Evolutionary conservation across 768 basidiomycete genomes (phyloP).

Genomic region (Suillus decipiens): DNA sequence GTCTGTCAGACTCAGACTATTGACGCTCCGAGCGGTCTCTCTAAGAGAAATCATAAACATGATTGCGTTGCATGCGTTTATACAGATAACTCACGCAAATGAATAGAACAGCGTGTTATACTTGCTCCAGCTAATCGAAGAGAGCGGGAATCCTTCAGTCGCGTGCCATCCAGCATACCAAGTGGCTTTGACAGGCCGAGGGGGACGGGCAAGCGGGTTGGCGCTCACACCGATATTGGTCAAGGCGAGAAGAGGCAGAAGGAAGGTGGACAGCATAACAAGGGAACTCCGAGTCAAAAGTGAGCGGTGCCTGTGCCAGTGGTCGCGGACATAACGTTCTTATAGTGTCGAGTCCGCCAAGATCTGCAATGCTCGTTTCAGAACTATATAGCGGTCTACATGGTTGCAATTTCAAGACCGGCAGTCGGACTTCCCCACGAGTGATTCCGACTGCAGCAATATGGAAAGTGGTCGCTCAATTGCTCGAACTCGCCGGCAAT

Average conservation of each 20-base stretch:
- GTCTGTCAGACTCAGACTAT: slow-evolving; percentile 32
- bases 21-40: slow-evolving; percentile 34
- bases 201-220: background rate
- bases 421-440: background rate
- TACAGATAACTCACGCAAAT: slow-evolving; percentile 50
- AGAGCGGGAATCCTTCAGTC: slow-evolving; percentile 48
- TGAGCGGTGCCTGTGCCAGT: no score
- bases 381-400: background rate
- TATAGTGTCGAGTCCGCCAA: no score
- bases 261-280: background rate
- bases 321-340: no score
- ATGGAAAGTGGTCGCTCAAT: slow-evolving; percentile 6
- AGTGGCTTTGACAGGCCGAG: slow-evolving; percentile 42
- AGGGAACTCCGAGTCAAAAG: no score
- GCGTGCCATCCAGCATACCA: slow-evolving; percentile 77
- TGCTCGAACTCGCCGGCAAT: background rate
- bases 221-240: background rate
- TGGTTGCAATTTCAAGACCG: background rate
- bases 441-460: slow-evolving; percentile 1
- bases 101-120: slow-evolving; percentile 72
- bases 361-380: no score
- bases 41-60: slow-evolving; percentile 21
- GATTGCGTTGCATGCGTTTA: background rate
- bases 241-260: slow-evolving; percentile 6
- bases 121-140: slow-evolving; percentile 65